phyloP scores from a whole-genome alignment of 768 basidiomycete species.

The Termitomyces sp. region DNA sequence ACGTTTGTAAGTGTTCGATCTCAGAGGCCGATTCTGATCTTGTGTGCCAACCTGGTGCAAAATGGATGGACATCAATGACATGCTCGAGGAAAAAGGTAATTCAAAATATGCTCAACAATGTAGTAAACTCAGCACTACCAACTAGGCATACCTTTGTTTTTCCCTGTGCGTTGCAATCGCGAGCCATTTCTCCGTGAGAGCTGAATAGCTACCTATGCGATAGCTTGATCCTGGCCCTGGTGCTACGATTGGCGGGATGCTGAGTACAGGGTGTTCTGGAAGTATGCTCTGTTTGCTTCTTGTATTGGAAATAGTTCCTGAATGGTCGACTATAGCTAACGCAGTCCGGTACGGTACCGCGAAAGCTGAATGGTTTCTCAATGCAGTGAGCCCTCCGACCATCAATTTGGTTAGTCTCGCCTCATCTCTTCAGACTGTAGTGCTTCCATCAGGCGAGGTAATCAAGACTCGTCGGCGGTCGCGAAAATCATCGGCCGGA shows the following conservation, averaged over 20 bases:
- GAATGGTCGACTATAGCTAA: constrained; percentile 40
- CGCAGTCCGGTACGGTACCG: constrained; percentile 83
- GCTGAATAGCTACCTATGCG: background rate
- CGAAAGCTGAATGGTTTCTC: constrained; percentile 87
- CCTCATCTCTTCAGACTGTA: constrained; percentile 52
- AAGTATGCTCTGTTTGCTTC: constrained; percentile 34
- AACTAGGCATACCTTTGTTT: constrained; percentile 66
- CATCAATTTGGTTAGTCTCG: background rate
- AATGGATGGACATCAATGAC: constrained; percentile 73
- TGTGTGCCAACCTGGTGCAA: constrained; percentile 66
- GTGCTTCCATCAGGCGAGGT: constrained; percentile 86
- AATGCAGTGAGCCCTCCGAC: constrained; percentile 51
- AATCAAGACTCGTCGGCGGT: constrained; percentile 78
- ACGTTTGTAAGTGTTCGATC: background rate
- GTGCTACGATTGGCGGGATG: constrained; percentile 85
- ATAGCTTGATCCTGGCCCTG: constrained; percentile 72
- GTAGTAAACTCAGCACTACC: background rate
- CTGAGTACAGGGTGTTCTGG: constrained; percentile 83
- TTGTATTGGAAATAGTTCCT: background rate
- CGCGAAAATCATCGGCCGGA: constrained; percentile 83
- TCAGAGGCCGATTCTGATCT: constrained; percentile 66
- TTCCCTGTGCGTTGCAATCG: constrained; percentile 51
- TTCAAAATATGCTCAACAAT: background rate
- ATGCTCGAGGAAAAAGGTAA: constrained; percentile 54
- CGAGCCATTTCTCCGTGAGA: constrained; percentile 11